phyloP scores from a whole-genome alignment of 164 flowering plant genomes.

The Litsea cubeba region DNA sequence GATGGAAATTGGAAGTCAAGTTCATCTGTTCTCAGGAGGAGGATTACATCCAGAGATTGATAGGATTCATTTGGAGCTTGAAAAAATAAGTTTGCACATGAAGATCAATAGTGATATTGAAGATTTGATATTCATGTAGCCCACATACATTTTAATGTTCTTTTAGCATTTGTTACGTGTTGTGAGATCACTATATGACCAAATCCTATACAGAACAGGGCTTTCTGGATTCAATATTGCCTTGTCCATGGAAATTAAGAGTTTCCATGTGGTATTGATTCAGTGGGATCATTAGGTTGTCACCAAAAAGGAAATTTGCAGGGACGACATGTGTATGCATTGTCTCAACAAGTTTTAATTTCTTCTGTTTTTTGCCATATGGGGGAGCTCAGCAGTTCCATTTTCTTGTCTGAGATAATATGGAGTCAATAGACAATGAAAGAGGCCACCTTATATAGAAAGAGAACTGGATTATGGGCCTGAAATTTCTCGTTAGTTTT shows the following conservation, averaged over 20 bases:
- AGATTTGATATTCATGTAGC: background rate
- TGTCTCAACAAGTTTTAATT: background rate
- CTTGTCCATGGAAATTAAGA: background rate
- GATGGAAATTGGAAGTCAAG: constrained; percentile 36
- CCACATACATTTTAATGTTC: background rate
- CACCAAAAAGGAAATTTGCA: background rate
- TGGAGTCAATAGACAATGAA: no score
- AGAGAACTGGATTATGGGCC: no score
- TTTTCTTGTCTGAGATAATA: no score
- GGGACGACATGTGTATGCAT: background rate
- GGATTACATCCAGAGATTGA: constrained; percentile 42
- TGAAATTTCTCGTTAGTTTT: no score
- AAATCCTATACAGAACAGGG: background rate
- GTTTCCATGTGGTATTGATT: background rate
- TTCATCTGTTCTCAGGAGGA: constrained; percentile 43
- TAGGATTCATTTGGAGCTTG: constrained; percentile 28
- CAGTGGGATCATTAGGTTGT: background rate
- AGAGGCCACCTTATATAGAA: no score
- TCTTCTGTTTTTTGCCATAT: no score
- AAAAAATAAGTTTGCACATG: constrained; percentile 29
- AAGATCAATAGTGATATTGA: constrained; percentile 6
- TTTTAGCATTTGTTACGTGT: background rate
- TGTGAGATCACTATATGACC: no score
- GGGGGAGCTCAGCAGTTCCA: background rate
- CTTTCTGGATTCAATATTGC: background rate